Base-by-base conservation (phyloP, 768 basidiomycete species). In the Kwoniella sp. region DNA sequence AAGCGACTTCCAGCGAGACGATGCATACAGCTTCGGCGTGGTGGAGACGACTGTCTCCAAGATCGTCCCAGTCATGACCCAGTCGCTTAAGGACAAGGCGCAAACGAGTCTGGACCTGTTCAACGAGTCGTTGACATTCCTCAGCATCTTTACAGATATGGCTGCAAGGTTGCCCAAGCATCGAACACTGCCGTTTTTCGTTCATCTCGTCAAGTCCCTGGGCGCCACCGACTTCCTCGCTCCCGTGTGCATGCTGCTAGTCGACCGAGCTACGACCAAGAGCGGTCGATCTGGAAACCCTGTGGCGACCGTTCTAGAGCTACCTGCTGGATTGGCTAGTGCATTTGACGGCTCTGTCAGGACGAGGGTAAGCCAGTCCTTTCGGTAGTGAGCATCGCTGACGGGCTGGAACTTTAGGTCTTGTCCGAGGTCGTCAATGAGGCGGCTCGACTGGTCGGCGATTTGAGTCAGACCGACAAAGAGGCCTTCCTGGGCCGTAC, bases 1-100 rank as follows among this genome's bases (percentile, higher is more conserved):
- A n/a, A 92, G 89, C 57, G 85, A 96, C 15, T 88, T 96, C 78
- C 93, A 95, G 67, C 82, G 91, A 40, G 95, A 99, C 60, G 95
- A 99, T 69, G 82, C 86, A 0, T 92, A 93, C 75, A 92, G 88
- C 67, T 93, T 95, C 78, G 83, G 84, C 31, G 91, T 98, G 8
- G 88, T 98, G 2, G 91, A 96, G 71, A 87, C 87, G 89, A 96
- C 95, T 1, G 83, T 98, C 50, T 85, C 93, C 55, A 87, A 82
- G 65, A 90, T 96, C 52, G 86, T 99, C 5, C 93, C 95, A 2
- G 87, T 93, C 26, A 88, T 98, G 84, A 85, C 84, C 8, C 79
- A 83, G 5, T 88, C 89, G 0, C 77, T 93, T 55, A 85, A 82
- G 70, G 73, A 78, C 23, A 77, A 80, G 14, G 79, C 86, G 49